A percentile compares a stretch with the other conserved stretches of the same genome.
phyloP scores from a whole-genome alignment of 352 stramenopile species.

The Phytopythium sindhum region DNA sequence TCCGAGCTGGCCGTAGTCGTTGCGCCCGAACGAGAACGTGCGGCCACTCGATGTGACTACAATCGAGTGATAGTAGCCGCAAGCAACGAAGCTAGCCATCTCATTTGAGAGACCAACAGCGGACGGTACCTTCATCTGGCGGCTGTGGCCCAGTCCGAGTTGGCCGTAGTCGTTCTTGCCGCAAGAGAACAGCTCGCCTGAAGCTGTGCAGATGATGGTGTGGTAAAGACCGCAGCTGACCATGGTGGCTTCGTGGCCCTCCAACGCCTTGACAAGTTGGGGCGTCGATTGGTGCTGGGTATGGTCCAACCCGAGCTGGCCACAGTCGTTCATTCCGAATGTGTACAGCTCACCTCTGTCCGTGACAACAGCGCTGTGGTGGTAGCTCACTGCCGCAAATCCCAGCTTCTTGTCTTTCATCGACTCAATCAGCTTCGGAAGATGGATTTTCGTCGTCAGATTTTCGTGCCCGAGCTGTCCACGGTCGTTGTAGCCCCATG shows the following conservation, averaged over 20 bases:
- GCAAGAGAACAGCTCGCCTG: constrained; percentile 69
- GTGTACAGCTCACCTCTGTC: constrained; percentile 78
- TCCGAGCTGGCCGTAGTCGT: constrained; percentile 86
- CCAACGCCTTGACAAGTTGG: constrained; percentile 73
- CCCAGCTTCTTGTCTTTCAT: constrained; percentile 82
- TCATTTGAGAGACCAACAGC: constrained; percentile 63
- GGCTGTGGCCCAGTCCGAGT: constrained; percentile 73
- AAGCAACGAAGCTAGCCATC: constrained; percentile 75
- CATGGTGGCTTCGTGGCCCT: constrained; percentile 71
- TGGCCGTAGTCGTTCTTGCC: constrained; percentile 90
- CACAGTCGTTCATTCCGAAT: constrained; percentile 89
- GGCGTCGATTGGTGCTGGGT: constrained; percentile 72
- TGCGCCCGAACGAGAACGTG: constrained; percentile 79
- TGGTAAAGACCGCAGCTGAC: constrained; percentile 83
- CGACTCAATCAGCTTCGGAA: constrained; percentile 81
- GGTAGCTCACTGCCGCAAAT: constrained; percentile 81
- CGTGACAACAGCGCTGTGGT: constrained; percentile 79
- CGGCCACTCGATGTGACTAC: constrained; percentile 62
- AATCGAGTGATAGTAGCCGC: constrained; percentile 84
- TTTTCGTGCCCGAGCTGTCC: constrained; percentile 86
- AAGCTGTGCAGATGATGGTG: constrained; percentile 70
- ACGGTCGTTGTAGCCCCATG: constrained; percentile 87
- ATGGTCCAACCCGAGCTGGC: constrained; percentile 79
- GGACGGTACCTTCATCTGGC: constrained; percentile 68
- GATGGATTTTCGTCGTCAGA: constrained; percentile 77